phyloP scores from a whole-genome alignment of 108 stramenopile species.

The Pseudonitzschia delicatissima region DNA sequence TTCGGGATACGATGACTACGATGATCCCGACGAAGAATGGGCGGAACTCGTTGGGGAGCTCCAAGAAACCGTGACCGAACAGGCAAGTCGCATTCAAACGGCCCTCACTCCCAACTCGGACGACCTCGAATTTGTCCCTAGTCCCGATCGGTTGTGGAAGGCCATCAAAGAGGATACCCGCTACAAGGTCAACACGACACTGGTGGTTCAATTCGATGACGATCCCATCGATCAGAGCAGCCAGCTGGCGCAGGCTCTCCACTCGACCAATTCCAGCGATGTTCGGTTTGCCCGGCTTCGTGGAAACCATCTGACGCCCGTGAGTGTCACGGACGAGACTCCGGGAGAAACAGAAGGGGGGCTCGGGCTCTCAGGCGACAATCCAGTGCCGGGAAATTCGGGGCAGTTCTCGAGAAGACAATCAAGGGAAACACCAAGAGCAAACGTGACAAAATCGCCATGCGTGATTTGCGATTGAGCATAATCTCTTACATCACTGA shows the following conservation, averaged over 20 bases:
- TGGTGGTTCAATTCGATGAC: slow-evolving; percentile 82
- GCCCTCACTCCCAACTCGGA: slow-evolving; percentile 61
- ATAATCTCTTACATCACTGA: slow-evolving; percentile 38
- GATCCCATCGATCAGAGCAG: slow-evolving; percentile 79
- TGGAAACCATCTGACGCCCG: slow-evolving; percentile 78
- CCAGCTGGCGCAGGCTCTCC: slow-evolving; percentile 54
- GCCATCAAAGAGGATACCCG: slow-evolving; percentile 40
- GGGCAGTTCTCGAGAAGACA: slow-evolving; percentile 14
- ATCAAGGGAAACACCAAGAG: slow-evolving; percentile 16
- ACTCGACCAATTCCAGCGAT: slow-evolving; percentile 34
- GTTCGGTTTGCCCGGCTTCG: slow-evolving; percentile 76
- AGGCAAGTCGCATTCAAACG: slow-evolving; percentile 39
- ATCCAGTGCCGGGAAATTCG: not conserved
- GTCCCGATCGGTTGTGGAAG: slow-evolving; percentile 74
- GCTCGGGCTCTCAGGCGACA: not conserved
- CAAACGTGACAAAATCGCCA: slow-evolving; percentile 19
- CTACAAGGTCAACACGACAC: slow-evolving; percentile 53
- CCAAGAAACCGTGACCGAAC: slow-evolving; percentile 33
- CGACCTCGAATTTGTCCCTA: slow-evolving; percentile 73
- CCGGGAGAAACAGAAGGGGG: not conserved
- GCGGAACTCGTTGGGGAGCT: slow-evolving; percentile 61
- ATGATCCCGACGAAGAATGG: slow-evolving; percentile 64
- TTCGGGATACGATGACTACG: slow-evolving; percentile 21
- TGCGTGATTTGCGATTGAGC: slow-evolving; percentile 31
- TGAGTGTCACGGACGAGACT: slow-evolving; percentile 32